These are phyloP conservation scores for Shiraia bambusicola DNA, from an alignment of 2,329 filamentous ascomycete genomes.

Conservation along the genomic window DNA sequence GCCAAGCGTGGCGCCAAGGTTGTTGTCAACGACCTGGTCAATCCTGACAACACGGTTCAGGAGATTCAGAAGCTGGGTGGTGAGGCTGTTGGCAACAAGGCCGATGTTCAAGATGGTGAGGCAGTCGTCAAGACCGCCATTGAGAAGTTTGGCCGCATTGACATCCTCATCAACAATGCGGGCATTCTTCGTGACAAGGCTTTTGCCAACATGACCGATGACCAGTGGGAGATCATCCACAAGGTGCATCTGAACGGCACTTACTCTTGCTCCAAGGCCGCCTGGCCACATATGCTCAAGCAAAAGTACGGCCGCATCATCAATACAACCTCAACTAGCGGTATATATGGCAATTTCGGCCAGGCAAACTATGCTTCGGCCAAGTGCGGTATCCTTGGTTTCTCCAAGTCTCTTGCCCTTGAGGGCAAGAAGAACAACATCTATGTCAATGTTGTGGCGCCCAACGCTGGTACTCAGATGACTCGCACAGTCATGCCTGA, in stretches of 20 bases:
- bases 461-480: slow-evolving; percentile 95
- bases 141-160: slow-evolving; percentile 88
- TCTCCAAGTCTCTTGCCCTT: slow-evolving; percentile 87
- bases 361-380: slow-evolving; percentile 92
- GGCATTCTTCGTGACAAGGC: slow-evolving; percentile 98
- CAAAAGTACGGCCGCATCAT: slow-evolving; percentile 97
- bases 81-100: slow-evolving; percentile 89
- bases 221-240: slow-evolving; percentile 87
- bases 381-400: slow-evolving; percentile 78
- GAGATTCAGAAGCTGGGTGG: slow-evolving; percentile 91
- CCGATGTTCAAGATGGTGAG: slow-evolving; percentile 89
- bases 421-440: slow-evolving; percentile 98
- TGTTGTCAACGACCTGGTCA: slow-evolving; percentile 92
- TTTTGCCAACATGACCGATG: slow-evolving; percentile 96
- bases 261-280: slow-evolving; percentile 95
- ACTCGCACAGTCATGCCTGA: slow-evolving; percentile 92
- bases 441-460: slow-evolving; percentile 95
- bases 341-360: slow-evolving; percentile 98
- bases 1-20: slow-evolving; percentile 80
- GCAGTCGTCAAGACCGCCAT: slow-evolving; percentile 89
- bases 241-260: slow-evolving; percentile 92
- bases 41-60: slow-evolving; percentile 85
- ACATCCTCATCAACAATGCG: slow-evolving; percentile 96
- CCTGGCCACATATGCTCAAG: slow-evolving; percentile 96
- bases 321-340: slow-evolving; percentile 95